phyloP scores from a whole-genome alignment of 805 yeast genomes.

The Lipomyces yamanashiensis region DNA sequence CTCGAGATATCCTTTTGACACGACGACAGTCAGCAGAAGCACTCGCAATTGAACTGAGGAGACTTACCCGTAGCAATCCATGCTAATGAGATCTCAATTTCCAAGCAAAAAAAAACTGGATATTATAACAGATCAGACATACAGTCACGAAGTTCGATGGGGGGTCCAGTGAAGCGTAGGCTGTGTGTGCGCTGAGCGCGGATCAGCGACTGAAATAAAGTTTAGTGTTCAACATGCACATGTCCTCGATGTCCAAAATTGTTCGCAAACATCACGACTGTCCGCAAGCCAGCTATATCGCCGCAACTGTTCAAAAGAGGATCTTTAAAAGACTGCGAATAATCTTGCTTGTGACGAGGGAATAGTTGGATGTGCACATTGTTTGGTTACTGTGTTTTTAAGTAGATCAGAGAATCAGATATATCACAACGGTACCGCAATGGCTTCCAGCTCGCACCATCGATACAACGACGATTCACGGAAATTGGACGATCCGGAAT shows the following conservation, averaged over 20 bases:
- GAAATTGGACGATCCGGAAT: constrained; percentile 29
- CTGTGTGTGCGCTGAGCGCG: background rate
- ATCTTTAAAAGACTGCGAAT: too few species aligned
- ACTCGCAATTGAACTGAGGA: background rate
- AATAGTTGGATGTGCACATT: too few species aligned
- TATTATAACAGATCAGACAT: too few species aligned
- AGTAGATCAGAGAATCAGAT: background rate
- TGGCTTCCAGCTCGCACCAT: constrained; percentile 6
- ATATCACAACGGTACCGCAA: background rate
- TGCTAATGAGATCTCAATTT: background rate
- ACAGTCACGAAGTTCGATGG: too few species aligned
- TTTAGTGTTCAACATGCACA: constrained; percentile 9
- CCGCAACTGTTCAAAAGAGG: background rate
- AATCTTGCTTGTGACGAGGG: too few species aligned
- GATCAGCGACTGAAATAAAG: constrained; percentile 3
- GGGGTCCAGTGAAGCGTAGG: too few species aligned
- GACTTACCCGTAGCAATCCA: constrained; percentile 16
- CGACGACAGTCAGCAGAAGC: background rate
- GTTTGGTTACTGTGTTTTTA: background rate
- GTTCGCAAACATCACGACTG: background rate
- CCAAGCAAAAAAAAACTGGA: too few species aligned
- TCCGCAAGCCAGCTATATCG: background rate
- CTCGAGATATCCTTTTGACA: constrained; percentile 46
- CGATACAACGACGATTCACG: constrained; percentile 8
- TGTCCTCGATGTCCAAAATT: background rate